A percentile compares a stretch with the other conserved stretches of the same genome.
phyloP scores from a whole-genome alignment of 176 grass and related monocot genomes.

The Puccinellia tenuiflora region DNA sequence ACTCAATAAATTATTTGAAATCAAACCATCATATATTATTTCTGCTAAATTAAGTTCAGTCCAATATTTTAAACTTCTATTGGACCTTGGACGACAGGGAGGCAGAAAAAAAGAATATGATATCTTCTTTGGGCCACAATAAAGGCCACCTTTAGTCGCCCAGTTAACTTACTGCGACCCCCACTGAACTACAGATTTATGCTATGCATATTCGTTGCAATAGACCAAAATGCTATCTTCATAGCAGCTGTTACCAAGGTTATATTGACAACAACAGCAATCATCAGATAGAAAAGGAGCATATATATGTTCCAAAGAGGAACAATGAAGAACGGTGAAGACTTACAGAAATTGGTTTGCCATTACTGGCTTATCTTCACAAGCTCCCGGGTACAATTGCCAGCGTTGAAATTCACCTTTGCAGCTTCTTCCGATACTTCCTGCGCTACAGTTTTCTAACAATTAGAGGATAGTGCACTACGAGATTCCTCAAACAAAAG shows the following conservation, averaged over 20 bases:
- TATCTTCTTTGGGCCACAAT: not conserved
- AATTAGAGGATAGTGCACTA: slow-evolving; percentile 24
- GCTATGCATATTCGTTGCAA: not conserved
- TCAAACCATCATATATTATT: not conserved
- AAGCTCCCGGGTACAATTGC: slow-evolving; percentile 80
- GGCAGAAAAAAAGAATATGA: not conserved
- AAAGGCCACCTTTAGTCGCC: not conserved
- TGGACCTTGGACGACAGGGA: not conserved
- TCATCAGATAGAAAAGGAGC: not conserved
- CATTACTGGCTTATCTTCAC: slow-evolving; percentile 71
- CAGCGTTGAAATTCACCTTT: slow-evolving; percentile 93
- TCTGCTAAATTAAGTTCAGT: not conserved
- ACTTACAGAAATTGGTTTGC: slow-evolving; percentile 98
- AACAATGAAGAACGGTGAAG: slow-evolving; percentile 11
- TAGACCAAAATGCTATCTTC: not conserved
- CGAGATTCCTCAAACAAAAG: not conserved
- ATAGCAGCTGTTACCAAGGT: not conserved
- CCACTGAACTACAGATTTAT: not conserved
- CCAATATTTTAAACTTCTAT: not conserved
- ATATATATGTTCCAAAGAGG: not conserved
- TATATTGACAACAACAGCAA: not conserved
- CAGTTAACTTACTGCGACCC: not conserved
- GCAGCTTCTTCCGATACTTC: slow-evolving; percentile 99
- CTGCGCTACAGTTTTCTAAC: slow-evolving; percentile 62
- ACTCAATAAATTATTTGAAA: not conserved